Evolutionary conservation across 73 alveolate species (phyloP).

Genomic region (Effrenium voratum): DNA sequence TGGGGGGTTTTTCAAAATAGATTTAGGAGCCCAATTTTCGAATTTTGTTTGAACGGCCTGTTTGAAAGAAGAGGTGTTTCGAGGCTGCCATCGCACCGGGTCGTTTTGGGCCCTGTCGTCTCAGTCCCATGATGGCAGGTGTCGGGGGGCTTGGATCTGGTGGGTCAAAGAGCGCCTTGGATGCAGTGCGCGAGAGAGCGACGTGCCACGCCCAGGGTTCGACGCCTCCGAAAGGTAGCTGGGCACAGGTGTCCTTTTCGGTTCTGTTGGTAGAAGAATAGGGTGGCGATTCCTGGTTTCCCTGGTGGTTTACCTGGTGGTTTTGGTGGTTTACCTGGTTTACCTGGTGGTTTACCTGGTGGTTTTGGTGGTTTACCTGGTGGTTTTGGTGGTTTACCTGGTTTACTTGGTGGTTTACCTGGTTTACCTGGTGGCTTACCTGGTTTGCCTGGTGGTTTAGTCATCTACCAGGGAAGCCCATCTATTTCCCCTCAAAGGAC

Average conservation of each 20-base stretch:
- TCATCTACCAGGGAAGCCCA: no score
- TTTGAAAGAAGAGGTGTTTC: background rate
- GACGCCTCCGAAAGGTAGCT: no score
- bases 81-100: background rate
- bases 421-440: background rate
- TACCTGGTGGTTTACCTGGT: background rate
- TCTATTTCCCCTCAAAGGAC: no score
- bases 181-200: background rate
- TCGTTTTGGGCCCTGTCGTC: no score
- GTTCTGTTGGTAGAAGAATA: no score
- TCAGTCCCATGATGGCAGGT: constrained; percentile 26
- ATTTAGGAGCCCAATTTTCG: background rate
- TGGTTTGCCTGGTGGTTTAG: no score
- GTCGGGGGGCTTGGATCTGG: constrained; percentile 45
- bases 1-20: no score
- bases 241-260: no score
- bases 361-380: background rate
- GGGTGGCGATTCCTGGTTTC: no score
- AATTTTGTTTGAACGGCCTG: background rate
- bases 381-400: background rate
- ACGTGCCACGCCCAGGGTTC: background rate
- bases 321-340: no score
- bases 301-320: no score
- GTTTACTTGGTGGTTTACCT: background rate
- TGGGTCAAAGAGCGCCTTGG: constrained; percentile 41